A percentile compares a stretch with the other conserved stretches of the same genome.
phyloP scores from a whole-genome alignment of 768 basidiomycete species.

The Hemileccinum rubropunctum region DNA sequence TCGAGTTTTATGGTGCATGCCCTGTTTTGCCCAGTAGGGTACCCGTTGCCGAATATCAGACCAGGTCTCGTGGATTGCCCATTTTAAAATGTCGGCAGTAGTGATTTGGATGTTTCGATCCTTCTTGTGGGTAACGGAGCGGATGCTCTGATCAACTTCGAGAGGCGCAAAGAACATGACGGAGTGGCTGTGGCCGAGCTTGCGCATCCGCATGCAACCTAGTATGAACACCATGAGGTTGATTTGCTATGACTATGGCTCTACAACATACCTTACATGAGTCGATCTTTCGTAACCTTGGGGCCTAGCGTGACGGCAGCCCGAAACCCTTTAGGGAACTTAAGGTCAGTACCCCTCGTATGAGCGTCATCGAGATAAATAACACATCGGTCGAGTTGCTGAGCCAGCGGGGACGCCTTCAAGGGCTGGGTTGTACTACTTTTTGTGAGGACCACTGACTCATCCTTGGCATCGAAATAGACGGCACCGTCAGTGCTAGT shows the following conservation, averaged over 20 bases:
- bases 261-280: conserved; percentile 39
- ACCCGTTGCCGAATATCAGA: conserved; percentile 34
- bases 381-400: conserved; percentile 40
- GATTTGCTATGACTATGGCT: neutral
- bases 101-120: neutral
- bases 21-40: conserved; percentile 41
- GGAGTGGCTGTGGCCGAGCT: neutral
- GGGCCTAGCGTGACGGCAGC: conserved; percentile 36
- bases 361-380: conserved; percentile 56
- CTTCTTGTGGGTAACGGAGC: conserved; percentile 5
- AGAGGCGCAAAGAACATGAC: neutral
- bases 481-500: conserved; percentile 38
- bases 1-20: conserved; percentile 10
- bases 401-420: neutral
- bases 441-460: conserved; percentile 2
- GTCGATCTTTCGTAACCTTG: conserved; percentile 49
- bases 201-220: conserved; percentile 1
- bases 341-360: conserved; percentile 48
- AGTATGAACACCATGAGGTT: neutral
- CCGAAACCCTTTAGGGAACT: conserved; percentile 37
- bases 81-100: conserved; percentile 36
- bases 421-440: neutral
- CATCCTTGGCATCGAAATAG: conserved; percentile 32
- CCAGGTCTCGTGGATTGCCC: conserved; percentile 46
- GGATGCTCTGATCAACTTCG: neutral